Evolutionary conservation across 805 yeast genomes (phyloP).

Genomic region (Blastobotrys americana): DNA sequence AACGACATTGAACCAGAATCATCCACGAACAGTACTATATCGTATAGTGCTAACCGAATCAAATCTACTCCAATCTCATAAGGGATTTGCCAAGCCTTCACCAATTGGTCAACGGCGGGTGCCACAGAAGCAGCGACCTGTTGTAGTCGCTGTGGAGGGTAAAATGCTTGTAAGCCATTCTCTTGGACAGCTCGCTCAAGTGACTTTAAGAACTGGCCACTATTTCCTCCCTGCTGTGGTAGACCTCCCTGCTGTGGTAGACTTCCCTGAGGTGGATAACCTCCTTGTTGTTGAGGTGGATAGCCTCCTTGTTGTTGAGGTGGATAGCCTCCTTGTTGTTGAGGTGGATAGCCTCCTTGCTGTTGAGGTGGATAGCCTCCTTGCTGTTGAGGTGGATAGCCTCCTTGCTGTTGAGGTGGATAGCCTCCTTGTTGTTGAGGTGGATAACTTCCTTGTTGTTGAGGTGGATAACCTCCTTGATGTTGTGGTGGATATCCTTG

Average conservation of each 20-base stretch:
- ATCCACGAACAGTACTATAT: slow-evolving; percentile 26
- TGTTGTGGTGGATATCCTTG: slow-evolving; percentile 12
- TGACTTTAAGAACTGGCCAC: slow-evolving; percentile 14
- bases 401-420: slow-evolving; percentile 4
- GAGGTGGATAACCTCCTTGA: slow-evolving; percentile 7
- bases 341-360: slow-evolving; percentile 1
- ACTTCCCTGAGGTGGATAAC: slow-evolving; percentile 8
- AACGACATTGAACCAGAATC: slow-evolving; percentile 31
- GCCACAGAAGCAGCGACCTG: slow-evolving; percentile 21
- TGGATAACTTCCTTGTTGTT: slow-evolving; percentile 12
- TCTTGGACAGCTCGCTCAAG: slow-evolving; percentile 24
- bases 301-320: slow-evolving; percentile 8
- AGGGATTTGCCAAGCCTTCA: slow-evolving; percentile 26
- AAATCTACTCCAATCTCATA: slow-evolving; percentile 26
- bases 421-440: slow-evolving; percentile 12
- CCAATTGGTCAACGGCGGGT: slow-evolving; percentile 17
- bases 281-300: slow-evolving; percentile 5
- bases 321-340: slow-evolving; percentile 3
- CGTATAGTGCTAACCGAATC: slow-evolving; percentile 27
- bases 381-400: not conserved
- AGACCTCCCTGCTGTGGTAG: slow-evolving; percentile 4
- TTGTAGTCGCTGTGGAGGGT: slow-evolving; percentile 27
- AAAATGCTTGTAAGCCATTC: slow-evolving; percentile 24
- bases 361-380: not conserved
- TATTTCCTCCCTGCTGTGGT: slow-evolving; percentile 5